Percentiles rank a stretch among this genome's conserved stretches.
These are phyloP conservation scores for Globisporangium nunn DNA, from an alignment of 352 stramenopile species.

Conservation along the genomic window DNA sequence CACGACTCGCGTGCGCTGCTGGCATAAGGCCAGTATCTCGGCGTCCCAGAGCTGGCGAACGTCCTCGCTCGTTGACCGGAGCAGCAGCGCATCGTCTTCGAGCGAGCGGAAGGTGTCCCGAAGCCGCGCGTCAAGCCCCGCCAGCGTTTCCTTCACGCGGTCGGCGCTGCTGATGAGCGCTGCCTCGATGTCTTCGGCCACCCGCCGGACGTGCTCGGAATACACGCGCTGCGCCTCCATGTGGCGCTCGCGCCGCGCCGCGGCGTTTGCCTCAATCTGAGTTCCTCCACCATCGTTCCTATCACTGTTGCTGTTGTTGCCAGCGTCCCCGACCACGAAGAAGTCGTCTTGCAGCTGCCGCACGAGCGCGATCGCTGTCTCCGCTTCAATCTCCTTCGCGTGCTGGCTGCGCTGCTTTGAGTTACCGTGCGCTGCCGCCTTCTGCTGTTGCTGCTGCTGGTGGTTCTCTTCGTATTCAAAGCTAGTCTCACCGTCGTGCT, in stretches of 20 bases:
- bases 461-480: constrained; percentile 3
- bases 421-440: constrained; percentile 2
- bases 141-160: constrained; percentile 48
- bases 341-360: constrained; percentile 44
- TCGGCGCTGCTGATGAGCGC: constrained; percentile 48
- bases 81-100: constrained; percentile 26
- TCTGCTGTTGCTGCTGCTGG: too few relatives aligned
- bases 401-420: constrained; percentile 6
- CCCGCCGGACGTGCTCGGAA: constrained; percentile 36
- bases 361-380: constrained; percentile 42
- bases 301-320: constrained; percentile 5
- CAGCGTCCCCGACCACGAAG: constrained; percentile 13
- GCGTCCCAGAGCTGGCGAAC: constrained; percentile 33
- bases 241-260: constrained; percentile 48
- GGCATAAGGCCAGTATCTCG: constrained; percentile 31
- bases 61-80: constrained; percentile 24
- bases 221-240: constrained; percentile 45
- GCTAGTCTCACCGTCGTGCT: constrained; percentile 1
- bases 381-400: constrained; percentile 15
- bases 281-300: background rate
- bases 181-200: constrained; percentile 57
- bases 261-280: constrained; percentile 54
- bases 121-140: constrained; percentile 26
- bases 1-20: constrained; percentile 33
- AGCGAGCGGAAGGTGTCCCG: constrained; percentile 14